Conservation (phyloP, 805 yeast genomes). For the Cyberlindnera veronae region DNA sequence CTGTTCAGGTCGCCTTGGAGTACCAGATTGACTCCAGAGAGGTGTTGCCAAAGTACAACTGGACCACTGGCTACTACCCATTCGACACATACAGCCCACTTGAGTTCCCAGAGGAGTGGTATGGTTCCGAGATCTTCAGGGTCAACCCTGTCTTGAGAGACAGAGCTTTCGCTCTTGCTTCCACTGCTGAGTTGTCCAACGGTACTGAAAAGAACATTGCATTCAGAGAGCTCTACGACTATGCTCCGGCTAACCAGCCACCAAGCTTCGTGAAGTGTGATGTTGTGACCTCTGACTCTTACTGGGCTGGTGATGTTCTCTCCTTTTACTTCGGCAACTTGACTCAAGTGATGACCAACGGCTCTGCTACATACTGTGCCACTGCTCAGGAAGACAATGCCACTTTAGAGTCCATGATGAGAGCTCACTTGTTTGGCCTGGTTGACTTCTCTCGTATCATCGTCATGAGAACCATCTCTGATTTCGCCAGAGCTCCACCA, state of each 20-base stretch:
- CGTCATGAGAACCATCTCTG: conserved; percentile 14
- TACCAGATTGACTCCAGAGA: conserved; percentile 15
- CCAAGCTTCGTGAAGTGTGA: conserved; percentile 14
- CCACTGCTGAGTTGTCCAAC: conserved; percentile 9
- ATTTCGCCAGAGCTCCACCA: conserved; percentile 16
- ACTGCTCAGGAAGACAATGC: conserved; percentile 18
- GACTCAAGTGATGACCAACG: conserved; percentile 15
- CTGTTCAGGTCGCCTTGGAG: conserved; percentile 15
- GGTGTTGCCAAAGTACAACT: conserved; percentile 12
- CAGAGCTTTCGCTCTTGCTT: conserved; percentile 12
- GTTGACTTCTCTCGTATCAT: conserved; percentile 11
- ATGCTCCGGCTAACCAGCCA: conserved; percentile 14
- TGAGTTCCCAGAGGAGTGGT: conserved; percentile 17
- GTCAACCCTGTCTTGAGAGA: conserved; percentile 12
- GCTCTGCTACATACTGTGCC: conserved; percentile 14
- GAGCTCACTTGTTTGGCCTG: conserved; percentile 12
- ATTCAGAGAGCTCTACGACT: conserved; percentile 14
- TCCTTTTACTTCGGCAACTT: conserved; percentile 15
- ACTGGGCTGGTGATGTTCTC: conserved; percentile 13
- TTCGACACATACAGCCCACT: conserved; percentile 14
- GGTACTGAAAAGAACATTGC: conserved; percentile 11
- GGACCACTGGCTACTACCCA: conserved; percentile 19
- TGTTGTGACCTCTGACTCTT: conserved; percentile 14
- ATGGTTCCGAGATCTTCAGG: conserved; percentile 16
- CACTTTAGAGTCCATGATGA: conserved; percentile 14